These are phyloP conservation scores for Talaromyces albobiverticillius DNA, from an alignment of 2,329 filamentous ascomycete genomes.

Conservation along the genomic window DNA sequence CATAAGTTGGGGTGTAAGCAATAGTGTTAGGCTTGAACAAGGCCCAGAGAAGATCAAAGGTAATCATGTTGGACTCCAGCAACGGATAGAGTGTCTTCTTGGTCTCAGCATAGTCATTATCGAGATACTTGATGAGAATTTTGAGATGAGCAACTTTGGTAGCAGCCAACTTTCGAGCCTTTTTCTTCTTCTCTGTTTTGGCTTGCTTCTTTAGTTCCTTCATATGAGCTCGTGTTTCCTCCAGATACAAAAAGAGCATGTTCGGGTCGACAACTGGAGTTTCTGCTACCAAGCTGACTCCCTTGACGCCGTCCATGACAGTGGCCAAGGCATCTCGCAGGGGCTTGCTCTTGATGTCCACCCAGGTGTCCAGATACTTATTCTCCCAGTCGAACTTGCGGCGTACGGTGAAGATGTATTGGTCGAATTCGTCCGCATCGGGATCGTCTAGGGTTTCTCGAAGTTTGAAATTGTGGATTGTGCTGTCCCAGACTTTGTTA, in stretches of 20 bases:
- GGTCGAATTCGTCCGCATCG: slow-evolving; percentile 67
- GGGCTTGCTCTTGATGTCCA: slow-evolving; percentile 82
- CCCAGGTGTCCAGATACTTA: slow-evolving; percentile 69
- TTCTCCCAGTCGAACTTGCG: slow-evolving; percentile 82
- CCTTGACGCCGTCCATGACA: slow-evolving; percentile 73
- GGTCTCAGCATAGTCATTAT: slow-evolving; percentile 73
- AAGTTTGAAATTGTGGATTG: slow-evolving; percentile 64
- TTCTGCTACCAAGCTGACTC: slow-evolving; percentile 76
- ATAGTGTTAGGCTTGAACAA: slow-evolving; percentile 85
- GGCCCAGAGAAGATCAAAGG: slow-evolving; percentile 85
- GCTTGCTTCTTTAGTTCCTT: slow-evolving; percentile 65
- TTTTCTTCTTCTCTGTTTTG: slow-evolving; percentile 54
- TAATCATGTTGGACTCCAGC: slow-evolving; percentile 77
- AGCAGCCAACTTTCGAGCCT: slow-evolving; percentile 33
- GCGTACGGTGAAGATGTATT: slow-evolving; percentile 79
- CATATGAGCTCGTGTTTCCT: slow-evolving; percentile 66
- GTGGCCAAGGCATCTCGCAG: slow-evolving; percentile 68
- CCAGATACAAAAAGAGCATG: slow-evolving; percentile 71
- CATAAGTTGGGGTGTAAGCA: slow-evolving; percentile 74
- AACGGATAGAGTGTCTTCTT: slow-evolving; percentile 81
- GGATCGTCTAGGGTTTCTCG: slow-evolving; percentile 64
- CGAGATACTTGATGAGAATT: slow-evolving; percentile 71
- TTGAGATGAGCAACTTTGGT: slow-evolving; percentile 56
- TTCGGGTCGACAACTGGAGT: slow-evolving; percentile 71
- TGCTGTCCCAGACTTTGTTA: slow-evolving; percentile 49